Base-by-base conservation (phyloP, 2,329 filamentous ascomycete species). In the Periconia digitata region DNA sequence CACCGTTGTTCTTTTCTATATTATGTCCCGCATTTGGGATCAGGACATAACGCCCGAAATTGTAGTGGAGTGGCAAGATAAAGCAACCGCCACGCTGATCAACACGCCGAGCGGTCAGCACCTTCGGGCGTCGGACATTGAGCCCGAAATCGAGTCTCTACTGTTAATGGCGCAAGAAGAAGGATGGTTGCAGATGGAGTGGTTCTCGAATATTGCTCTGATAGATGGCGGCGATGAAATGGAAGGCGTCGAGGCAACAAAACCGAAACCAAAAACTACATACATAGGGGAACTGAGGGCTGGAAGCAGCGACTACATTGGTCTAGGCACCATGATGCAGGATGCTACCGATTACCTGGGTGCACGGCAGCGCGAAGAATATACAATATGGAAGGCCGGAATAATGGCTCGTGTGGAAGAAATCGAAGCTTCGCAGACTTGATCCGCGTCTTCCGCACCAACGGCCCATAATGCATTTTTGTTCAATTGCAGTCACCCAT, bases 321-420 rank as follows among this genome's bases (percentile, higher is more conserved):
- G 69, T 68, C 51, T 79, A 15, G 76, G 75, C 2, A 87, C 85
- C 2, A 91, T 91, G 87, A 83, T 92, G 58, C 87, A 91, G 67
- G 84, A 86, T 54, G 79, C 81, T 40, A 85, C 88, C 60, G 86
- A 91, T 60, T 89, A 85, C 60, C 69, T 92, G 58, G 85, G 84
- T 53, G 82, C 85, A 41, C 74, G 78, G 51, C 83, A 82, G 56
- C 77, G 79, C 58, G 75, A 74, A 35, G 83, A 86, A 10, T 91
- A 85, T 63, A 73, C 67, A 38, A 67, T 66, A 16, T 94, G 89
- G 89, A 85, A 85, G 67, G 75, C 77, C 4, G 72, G 67, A 1
- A 79, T 90, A 21, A 59, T 88, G 63, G 72, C 70, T 49, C 77
- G 77, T 55, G 82, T 89, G 49, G 70, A 75, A 20, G 67, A 76